These are phyloP conservation scores for Cercospora sojina DNA, from an alignment of 2,329 filamentous ascomycete species.

Conservation along the genomic window DNA sequence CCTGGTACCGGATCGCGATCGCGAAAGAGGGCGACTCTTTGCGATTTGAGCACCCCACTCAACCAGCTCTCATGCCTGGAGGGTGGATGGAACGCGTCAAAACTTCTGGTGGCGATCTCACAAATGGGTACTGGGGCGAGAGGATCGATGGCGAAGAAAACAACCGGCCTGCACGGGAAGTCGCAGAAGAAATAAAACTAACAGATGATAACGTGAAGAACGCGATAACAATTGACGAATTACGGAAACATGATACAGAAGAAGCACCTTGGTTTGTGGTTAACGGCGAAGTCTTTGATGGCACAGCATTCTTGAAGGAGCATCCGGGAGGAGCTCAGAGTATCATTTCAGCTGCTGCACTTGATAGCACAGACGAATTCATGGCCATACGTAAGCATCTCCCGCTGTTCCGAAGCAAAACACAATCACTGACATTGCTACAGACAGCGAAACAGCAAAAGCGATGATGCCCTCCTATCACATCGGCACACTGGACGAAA, in stretches of 20 bases:
- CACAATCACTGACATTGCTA: background rate
- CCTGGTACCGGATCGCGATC: conserved; percentile 83
- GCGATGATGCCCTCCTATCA: conserved; percentile 85
- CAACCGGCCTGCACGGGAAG: conserved; percentile 47
- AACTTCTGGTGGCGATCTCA: conserved; percentile 73
- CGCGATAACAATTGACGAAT: conserved; percentile 67
- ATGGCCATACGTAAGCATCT: conserved; percentile 76
- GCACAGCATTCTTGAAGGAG: conserved; percentile 72
- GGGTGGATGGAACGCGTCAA: conserved; percentile 96
- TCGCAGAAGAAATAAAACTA: conserved; percentile 70
- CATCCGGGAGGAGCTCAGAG: conserved; percentile 86
- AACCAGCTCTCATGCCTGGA: conserved; percentile 71
- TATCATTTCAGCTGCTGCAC: conserved; percentile 76
- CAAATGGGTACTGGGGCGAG: conserved; percentile 84
- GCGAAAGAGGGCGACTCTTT: conserved; percentile 64
- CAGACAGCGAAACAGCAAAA: conserved; percentile 89
- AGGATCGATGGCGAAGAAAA: conserved; percentile 55
- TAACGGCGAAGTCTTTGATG: conserved; percentile 85
- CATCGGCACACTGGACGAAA: conserved; percentile 71
- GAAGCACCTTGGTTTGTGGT: conserved; percentile 82
- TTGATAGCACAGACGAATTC: conserved; percentile 85
- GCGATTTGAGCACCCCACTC: conserved; percentile 84
- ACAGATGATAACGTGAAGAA: conserved; percentile 65
- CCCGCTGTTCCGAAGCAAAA: background rate
- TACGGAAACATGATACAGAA: conserved; percentile 65